Percentiles rank a stretch among this genome's conserved stretches.
Conservation (phyloP, 768 basidiomycete genomes). For the Boletus reticuloceps region DNA sequence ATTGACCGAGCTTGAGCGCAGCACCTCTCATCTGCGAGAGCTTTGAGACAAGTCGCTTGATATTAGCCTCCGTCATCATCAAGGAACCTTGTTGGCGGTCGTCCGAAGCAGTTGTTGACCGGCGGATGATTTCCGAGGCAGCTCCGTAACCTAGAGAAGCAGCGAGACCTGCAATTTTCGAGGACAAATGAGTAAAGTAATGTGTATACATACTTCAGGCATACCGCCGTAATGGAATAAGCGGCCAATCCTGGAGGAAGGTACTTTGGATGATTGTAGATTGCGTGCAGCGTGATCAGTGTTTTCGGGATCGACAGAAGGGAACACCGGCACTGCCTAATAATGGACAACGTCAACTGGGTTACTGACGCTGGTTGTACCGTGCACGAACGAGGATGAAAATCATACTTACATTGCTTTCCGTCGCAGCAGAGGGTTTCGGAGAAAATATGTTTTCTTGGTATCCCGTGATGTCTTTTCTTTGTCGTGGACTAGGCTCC, state of each 20-base stretch:
- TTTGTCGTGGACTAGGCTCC: neutral
- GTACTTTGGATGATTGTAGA: conserved; percentile 82
- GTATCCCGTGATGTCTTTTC: no score
- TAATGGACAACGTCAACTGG: neutral
- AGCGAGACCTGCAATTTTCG: conserved; percentile 73
- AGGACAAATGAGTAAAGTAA: neutral
- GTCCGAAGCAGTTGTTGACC: conserved; percentile 46
- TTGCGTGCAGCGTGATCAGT: conserved; percentile 32
- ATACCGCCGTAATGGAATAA: conserved; percentile 93
- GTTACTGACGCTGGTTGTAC: neutral
- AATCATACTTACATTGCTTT: conserved; percentile 5
- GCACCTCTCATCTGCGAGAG: conserved; percentile 96
- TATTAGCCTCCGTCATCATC: conserved; percentile 89
- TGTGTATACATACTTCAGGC: conserved; percentile 8
- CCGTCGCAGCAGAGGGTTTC: neutral
- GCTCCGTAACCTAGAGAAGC: conserved; percentile 88
- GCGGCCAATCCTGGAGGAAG: conserved; percentile 84
- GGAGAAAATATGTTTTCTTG: neutral
- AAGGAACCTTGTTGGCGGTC: conserved; percentile 44
- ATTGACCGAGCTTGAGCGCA: conserved; percentile 94
- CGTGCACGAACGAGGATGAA: neutral
- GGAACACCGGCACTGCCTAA: neutral
- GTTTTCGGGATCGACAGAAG: neutral
- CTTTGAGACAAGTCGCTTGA: conserved; percentile 86
- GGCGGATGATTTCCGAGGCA: conserved; percentile 79